Evolutionary conservation across 768 basidiomycete genomes (phyloP).

Genomic region (Russula virescens): DNA sequence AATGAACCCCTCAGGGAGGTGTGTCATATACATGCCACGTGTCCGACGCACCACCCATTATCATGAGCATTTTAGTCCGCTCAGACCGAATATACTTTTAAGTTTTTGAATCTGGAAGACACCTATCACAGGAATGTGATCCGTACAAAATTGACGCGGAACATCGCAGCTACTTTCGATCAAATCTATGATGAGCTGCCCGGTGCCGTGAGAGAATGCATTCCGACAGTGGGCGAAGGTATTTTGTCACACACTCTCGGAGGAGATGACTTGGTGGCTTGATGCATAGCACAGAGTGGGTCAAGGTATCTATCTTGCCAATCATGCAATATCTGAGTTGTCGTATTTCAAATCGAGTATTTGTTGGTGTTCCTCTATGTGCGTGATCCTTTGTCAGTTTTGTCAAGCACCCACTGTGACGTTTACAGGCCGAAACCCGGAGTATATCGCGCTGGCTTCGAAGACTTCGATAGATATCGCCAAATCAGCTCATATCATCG

Average conservation of each 20-base stretch:
- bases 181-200: slow-evolving; percentile 43
- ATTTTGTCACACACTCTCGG: neutral
- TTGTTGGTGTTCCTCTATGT: slow-evolving; percentile 44
- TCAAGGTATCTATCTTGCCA: slow-evolving; percentile 26
- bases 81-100: slow-evolving; percentile 38
- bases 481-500: slow-evolving; percentile 31
- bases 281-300: slow-evolving; percentile 33
- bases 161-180: slow-evolving; percentile 35
- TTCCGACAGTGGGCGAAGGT: slow-evolving; percentile 28
- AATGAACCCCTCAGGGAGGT: slow-evolving; percentile 33
- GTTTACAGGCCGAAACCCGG: slow-evolving; percentile 36
- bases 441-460: slow-evolving; percentile 36
- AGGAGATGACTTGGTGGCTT: slow-evolving; percentile 6
- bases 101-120: slow-evolving; percentile 29
- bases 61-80: slow-evolving; percentile 29
- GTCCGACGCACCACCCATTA: neutral
- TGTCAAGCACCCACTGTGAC: neutral
- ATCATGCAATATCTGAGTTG: slow-evolving; percentile 2
- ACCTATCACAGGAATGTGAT: slow-evolving; percentile 33
- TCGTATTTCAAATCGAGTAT: slow-evolving; percentile 20
- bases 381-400: neutral
- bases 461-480: slow-evolving; percentile 36
- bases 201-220: slow-evolving; percentile 36
- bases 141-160: slow-evolving; percentile 33
- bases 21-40: slow-evolving; percentile 4